Percentiles rank a stretch among this genome's conserved stretches.
phyloP scores from a whole-genome alignment of 2,329 filamentous ascomycete species.

The Coniochaeta sp. region DNA sequence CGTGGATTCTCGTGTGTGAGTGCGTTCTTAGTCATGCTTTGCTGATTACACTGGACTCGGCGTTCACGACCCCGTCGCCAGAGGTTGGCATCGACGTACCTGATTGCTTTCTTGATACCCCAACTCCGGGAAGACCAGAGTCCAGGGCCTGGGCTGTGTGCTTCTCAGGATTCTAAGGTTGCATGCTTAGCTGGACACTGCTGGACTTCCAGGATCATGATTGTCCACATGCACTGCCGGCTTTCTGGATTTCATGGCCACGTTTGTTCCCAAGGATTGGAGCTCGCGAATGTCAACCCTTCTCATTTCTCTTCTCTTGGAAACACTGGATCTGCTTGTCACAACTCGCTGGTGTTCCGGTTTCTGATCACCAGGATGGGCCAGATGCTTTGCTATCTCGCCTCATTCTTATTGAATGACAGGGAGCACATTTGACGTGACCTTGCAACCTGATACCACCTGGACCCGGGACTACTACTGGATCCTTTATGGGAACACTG shows the following conservation, averaged over 20 bases:
- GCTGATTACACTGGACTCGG: slow-evolving; percentile 6
- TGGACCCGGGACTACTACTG: neutral
- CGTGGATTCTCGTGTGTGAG: slow-evolving; percentile 7
- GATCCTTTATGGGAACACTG: neutral
- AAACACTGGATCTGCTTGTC: neutral
- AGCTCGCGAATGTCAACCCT: neutral
- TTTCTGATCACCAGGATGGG: neutral
- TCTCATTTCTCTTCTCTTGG: too few relatives aligned
- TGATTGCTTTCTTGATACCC: slow-evolving; percentile 6
- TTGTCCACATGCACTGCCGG: neutral
- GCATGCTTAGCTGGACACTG: slow-evolving; percentile 17
- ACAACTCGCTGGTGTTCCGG: neutral
- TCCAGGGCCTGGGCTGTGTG: slow-evolving; percentile 8
- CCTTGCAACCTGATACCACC: neutral
- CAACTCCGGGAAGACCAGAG: slow-evolving; percentile 9
- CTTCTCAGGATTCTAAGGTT: neutral
- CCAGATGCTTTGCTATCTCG: neutral
- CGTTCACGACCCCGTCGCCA: slow-evolving; percentile 5
- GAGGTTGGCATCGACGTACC: neutral
- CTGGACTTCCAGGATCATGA: slow-evolving; percentile 4
- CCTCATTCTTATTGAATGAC: neutral
- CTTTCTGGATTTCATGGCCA: neutral
- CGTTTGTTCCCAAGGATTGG: neutral
- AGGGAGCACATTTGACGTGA: neutral
- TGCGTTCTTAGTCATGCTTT: slow-evolving; percentile 5